These are phyloP conservation scores for Termitomyces sp. DNA, from an alignment of 768 basidiomycete species.

Conservation along the genomic window DNA sequence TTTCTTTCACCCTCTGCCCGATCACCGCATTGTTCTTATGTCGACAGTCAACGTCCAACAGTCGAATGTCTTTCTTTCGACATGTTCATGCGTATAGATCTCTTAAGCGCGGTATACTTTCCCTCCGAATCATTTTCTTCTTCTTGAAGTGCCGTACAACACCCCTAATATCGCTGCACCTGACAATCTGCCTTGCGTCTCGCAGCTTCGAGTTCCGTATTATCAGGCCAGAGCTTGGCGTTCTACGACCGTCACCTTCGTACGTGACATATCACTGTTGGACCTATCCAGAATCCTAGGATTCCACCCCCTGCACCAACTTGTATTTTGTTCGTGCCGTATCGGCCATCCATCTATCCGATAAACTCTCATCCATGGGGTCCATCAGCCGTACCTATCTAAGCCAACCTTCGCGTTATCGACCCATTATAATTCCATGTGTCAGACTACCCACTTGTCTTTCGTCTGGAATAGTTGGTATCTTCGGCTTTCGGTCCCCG, in stretches of 20 bases:
- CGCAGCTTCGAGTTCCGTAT: background rate
- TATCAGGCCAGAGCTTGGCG: background rate
- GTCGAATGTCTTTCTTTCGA: slow-evolving; percentile 7
- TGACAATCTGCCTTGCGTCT: background rate
- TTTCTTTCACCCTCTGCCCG: background rate
- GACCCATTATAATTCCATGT: background rate
- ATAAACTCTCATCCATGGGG: background rate
- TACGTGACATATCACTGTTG: slow-evolving; percentile 7
- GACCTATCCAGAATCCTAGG: background rate
- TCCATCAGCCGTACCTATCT: background rate
- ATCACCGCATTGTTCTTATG: slow-evolving; percentile 1
- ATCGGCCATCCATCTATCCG: background rate
- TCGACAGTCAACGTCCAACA: background rate
- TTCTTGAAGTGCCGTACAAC: background rate
- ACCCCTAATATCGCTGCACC: background rate
- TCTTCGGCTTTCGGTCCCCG: background rate
- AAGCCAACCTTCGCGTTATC: background rate
- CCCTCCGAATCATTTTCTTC: background rate
- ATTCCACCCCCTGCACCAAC: background rate
- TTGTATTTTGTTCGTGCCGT: background rate
- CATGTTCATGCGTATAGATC: slow-evolving; percentile 3
- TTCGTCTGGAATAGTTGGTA: background rate
- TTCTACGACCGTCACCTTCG: background rate
- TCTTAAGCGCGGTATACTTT: background rate
- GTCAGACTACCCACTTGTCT: background rate